Evolutionary conservation across 2,329 filamentous ascomycete species (phyloP).

Genomic region (Colletotrichum brevisporum): DNA sequence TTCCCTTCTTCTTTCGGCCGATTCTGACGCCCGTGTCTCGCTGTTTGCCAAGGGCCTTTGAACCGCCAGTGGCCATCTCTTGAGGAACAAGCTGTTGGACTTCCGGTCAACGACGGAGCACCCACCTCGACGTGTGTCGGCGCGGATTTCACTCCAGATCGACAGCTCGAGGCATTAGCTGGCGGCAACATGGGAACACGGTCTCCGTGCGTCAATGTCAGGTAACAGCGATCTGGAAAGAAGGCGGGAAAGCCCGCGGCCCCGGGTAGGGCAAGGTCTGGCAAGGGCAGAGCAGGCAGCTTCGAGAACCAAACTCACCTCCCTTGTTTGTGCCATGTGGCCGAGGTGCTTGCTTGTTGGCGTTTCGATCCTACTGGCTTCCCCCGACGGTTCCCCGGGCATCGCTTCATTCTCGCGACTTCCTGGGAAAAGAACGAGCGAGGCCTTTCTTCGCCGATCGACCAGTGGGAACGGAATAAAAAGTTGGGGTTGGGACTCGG

Average conservation of each 20-base stretch:
- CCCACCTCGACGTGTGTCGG: background rate
- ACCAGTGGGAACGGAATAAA: background rate
- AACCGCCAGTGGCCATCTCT: too few species aligned
- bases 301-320: background rate
- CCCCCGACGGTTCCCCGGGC: constrained; percentile 8
- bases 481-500: background rate
- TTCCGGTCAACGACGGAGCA: too few species aligned
- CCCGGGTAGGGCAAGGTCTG: constrained; percentile 14
- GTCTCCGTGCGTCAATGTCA: constrained; percentile 18
- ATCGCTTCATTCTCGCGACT: constrained; percentile 9
- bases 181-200: background rate
- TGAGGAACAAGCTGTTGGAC: too few species aligned
- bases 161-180: background rate
- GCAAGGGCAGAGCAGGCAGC: background rate
- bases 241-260: constrained; percentile 20
- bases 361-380: constrained; percentile 10
- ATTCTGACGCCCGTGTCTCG: too few species aligned
- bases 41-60: too few species aligned
- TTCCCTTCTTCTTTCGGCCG: too few species aligned
- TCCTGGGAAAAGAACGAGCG: background rate
- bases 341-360: constrained; percentile 16
- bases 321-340: constrained; percentile 32
- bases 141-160: background rate
- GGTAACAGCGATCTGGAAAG: constrained; percentile 19
- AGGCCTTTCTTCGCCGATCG: constrained; percentile 12